Conservation (phyloP, 176 grass and related monocot species). For the Aegilops tauschii region DNA sequence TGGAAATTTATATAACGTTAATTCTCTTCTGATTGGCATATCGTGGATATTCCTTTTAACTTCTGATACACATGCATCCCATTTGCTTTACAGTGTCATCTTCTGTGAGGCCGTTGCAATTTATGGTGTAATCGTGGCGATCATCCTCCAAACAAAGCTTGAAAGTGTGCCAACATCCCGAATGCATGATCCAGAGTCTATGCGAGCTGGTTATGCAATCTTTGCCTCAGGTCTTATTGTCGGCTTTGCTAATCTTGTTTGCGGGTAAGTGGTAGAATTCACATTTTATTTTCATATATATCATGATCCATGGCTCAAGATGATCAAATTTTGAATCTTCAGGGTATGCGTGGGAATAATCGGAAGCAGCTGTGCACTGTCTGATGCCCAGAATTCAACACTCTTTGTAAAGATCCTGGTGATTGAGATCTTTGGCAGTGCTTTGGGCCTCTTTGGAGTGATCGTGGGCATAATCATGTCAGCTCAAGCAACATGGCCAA, state of each 20-base stretch:
- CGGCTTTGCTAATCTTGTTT: conserved; percentile 94
- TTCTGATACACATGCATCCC: conserved; percentile 16
- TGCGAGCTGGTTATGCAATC: conserved; percentile 93
- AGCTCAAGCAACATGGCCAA: conserved; percentile 89
- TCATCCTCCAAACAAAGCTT: conserved; percentile 98
- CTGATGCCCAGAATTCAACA: conserved; percentile 97
- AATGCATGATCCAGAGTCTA: conserved; percentile 75
- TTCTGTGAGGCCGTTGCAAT: conserved; percentile 98
- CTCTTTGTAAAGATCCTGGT: conserved; percentile 98
- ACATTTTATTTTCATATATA: conserved; percentile 12
- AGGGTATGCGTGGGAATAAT: conserved; percentile 97
- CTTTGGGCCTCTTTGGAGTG: conserved; percentile 89
- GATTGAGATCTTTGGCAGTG: conserved; percentile 98
- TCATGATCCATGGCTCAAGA: background rate
- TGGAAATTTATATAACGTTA: background rate
- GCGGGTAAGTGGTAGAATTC: conserved; percentile 56
- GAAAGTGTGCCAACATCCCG: conserved; percentile 76
- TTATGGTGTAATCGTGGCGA: conserved; percentile 98
- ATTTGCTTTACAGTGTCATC: conserved; percentile 66
- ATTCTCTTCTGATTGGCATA: background rate
- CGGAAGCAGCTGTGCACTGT: conserved; percentile 91
- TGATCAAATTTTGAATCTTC: conserved; percentile 18
- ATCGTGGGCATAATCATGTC: conserved; percentile 99
- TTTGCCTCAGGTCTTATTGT: conserved; percentile 96
- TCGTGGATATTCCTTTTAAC: background rate